These are phyloP conservation scores for Raddia guianensis DNA, from an alignment of 176 grass and related monocot species.

Conservation along the genomic window DNA sequence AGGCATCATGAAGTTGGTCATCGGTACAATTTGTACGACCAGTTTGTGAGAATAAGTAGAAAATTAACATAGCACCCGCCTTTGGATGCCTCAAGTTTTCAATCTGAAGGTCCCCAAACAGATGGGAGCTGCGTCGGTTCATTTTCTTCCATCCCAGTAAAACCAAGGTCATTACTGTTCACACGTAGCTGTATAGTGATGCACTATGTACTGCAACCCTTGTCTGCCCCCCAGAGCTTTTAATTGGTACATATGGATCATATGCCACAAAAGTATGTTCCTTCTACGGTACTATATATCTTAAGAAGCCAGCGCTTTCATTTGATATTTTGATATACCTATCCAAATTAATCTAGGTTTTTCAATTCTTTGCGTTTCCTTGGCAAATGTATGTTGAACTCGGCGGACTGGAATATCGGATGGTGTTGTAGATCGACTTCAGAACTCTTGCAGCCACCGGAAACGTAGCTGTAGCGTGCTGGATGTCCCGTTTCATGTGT, in stretches of 20 bases:
- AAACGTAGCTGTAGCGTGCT: too few relatives aligned
- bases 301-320: too few relatives aligned
- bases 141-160: slow-evolving; percentile 16
- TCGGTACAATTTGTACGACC: background rate
- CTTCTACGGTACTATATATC: too few relatives aligned
- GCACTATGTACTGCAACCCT: background rate
- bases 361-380: too few relatives aligned
- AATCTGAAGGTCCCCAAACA: background rate
- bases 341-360: too few relatives aligned
- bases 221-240: background rate
- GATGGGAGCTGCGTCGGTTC: background rate
- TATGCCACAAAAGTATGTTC: too few relatives aligned
- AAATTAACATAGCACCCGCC: background rate
- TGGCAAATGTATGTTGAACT: too few relatives aligned
- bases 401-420: too few relatives aligned
- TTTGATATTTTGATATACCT: too few relatives aligned
- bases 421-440: too few relatives aligned
- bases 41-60: background rate
- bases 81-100: slow-evolving; percentile 12
- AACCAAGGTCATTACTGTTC: background rate
- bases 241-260: background rate
- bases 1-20: background rate
- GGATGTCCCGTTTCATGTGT: too few relatives aligned
- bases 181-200: slow-evolving; percentile 8
- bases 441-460: too few relatives aligned